Percentiles rank a stretch among this genome's conserved stretches.
These are phyloP conservation scores for Agastache rugosa DNA, from an alignment of 257 asterid species.

Conservation along the genomic window DNA sequence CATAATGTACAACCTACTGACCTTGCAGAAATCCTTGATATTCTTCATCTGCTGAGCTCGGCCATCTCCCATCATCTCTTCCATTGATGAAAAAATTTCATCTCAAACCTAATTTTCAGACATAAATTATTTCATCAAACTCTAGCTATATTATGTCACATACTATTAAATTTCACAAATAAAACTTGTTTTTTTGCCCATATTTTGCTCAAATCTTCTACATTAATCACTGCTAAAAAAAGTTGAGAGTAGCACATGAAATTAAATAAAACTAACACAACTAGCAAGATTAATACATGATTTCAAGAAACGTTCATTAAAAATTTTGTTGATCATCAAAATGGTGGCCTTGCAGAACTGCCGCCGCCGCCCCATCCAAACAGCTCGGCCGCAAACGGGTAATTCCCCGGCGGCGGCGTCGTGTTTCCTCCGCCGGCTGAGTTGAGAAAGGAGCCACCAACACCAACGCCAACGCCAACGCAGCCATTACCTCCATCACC, in stretches of 20 bases:
- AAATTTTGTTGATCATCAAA: constrained; percentile 27
- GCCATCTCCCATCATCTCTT: neutral
- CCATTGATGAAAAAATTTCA: neutral
- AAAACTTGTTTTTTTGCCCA: neutral
- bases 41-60: constrained; percentile 23
- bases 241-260: constrained; percentile 24
- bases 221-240: constrained; percentile 15
- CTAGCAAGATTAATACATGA: neutral
- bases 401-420: constrained; percentile 38
- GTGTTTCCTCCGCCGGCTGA: constrained; percentile 33
- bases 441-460: constrained; percentile 40
- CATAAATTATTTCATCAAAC: constrained; percentile 1
- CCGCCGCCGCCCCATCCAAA: constrained; percentile 58
- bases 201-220: neutral
- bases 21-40: constrained; percentile 29
- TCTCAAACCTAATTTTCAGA: neutral
- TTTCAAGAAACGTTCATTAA: constrained; percentile 9
- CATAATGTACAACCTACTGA: constrained; percentile 36
- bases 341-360: constrained; percentile 46
- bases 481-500: constrained; percentile 34
- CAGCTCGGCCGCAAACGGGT: constrained; percentile 58
- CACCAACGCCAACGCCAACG: constrained; percentile 32
- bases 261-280: constrained; percentile 24
- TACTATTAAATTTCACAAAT: neutral
- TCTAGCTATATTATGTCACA: neutral